These are phyloP conservation scores for Rhodotorula sp. DNA, from an alignment of 1,284 basidiomycete genomes.

Conservation along the genomic window DNA sequence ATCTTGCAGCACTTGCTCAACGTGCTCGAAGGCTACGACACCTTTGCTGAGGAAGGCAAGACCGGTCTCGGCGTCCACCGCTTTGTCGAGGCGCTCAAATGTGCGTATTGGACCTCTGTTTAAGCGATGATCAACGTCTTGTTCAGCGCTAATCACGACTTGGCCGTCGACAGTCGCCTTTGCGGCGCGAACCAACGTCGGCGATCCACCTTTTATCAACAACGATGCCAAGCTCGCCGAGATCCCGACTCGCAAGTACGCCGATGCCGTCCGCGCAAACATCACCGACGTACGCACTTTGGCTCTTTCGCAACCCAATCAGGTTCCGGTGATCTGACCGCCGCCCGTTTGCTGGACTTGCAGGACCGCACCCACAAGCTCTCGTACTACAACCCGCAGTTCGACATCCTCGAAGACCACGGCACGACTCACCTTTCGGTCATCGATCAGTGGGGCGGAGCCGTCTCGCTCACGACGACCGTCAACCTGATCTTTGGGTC, in stretches of 20 bases:
- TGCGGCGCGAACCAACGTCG: conserved; percentile 69
- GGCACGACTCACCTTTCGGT: conserved; percentile 85
- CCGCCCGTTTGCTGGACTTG: conserved; percentile 1
- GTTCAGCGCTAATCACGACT: background rate
- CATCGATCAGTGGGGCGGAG: conserved; percentile 79
- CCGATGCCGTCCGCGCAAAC: conserved; percentile 61
- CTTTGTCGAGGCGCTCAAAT: conserved; percentile 74
- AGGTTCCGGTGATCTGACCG: background rate
- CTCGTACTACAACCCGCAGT: conserved; percentile 79
- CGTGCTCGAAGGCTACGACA: conserved; percentile 64
- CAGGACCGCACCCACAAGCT: conserved; percentile 75
- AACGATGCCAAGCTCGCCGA: conserved; percentile 60
- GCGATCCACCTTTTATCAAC: conserved; percentile 68
- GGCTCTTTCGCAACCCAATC: conserved; percentile 22
- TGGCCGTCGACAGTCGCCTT: conserved; percentile 46
- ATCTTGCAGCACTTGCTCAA: conserved; percentile 78
- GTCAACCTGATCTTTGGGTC: conserved; percentile 88
- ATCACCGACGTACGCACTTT: conserved; percentile 67
- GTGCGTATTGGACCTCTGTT: conserved; percentile 49
- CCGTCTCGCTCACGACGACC: conserved; percentile 78
- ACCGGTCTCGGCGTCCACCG: conserved; percentile 66
- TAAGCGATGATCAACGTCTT: background rate
- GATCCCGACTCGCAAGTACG: conserved; percentile 71
- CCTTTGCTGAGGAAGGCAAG: conserved; percentile 57
- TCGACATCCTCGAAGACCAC: conserved; percentile 72